A percentile compares a stretch with the other conserved stretches of the same genome.
Conservation (phyloP, 2,329 filamentous ascomycete species). For the Coniella vitis region DNA sequence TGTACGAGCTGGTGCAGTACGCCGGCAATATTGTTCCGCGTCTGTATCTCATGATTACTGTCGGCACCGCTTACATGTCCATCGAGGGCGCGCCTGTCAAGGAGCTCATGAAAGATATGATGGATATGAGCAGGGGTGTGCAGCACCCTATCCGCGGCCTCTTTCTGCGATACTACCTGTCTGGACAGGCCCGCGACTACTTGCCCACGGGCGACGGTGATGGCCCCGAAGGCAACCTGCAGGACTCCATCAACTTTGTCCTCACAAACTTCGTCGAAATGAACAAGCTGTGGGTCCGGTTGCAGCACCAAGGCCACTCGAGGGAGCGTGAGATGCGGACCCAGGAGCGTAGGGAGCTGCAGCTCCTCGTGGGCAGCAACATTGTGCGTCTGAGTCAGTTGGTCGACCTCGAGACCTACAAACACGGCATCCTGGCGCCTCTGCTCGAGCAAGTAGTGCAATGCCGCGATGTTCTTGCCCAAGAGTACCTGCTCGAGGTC, state of each 20-base stretch:
- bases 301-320: constrained; percentile 96
- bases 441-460: constrained; percentile 95
- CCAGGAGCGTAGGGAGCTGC: constrained; percentile 89
- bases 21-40: constrained; percentile 95
- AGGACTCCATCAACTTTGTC: constrained; percentile 97
- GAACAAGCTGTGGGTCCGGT: constrained; percentile 98
- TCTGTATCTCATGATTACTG: constrained; percentile 97
- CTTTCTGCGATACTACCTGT: constrained; percentile 93
- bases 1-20: constrained; percentile 97
- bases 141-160: constrained; percentile 94
- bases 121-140: constrained; percentile 99
- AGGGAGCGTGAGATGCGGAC: constrained; percentile 88
- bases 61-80: constrained; percentile 98
- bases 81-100: constrained; percentile 98
- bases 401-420: constrained; percentile 92
- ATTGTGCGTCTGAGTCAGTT: constrained; percentile 90
- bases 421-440: constrained; percentile 79
- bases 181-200: constrained; percentile 85
- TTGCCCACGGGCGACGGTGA: constrained; percentile 77
- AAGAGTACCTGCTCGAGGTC: constrained; percentile 95
- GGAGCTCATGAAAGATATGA: constrained; percentile 99
- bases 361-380: constrained; percentile 93
- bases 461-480: constrained; percentile 90
- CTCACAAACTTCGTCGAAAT: constrained; percentile 99
- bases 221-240: constrained; percentile 88